phyloP scores from a whole-genome alignment of 2,329 filamentous ascomycete genomes.

The Calonectria fujianensis region DNA sequence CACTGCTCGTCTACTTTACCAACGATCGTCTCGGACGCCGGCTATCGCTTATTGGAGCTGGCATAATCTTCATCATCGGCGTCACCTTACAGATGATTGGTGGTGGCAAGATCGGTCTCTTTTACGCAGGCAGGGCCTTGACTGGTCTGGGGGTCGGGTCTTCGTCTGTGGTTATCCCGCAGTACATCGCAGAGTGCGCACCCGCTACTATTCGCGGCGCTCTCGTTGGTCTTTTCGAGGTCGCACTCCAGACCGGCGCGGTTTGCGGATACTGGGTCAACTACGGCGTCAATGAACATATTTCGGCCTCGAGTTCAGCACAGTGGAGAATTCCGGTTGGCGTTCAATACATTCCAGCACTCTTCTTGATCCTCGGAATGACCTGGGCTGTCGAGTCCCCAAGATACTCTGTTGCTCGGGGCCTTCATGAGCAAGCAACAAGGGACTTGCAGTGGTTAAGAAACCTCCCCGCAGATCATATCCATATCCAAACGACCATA shows the following conservation, averaged over 20 bases:
- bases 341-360: conserved; percentile 46
- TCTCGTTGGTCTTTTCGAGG: conserved; percentile 70
- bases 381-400: conserved; percentile 59
- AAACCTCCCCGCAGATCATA: conserved; percentile 42
- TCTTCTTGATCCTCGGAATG: conserved; percentile 53
- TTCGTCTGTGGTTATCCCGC: conserved; percentile 71
- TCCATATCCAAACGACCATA: conserved; percentile 38
- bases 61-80: conserved; percentile 69
- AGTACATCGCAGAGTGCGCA: conserved; percentile 75
- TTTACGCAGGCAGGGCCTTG: conserved; percentile 73
- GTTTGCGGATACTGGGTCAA: conserved; percentile 67
- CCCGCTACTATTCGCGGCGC: conserved; percentile 71
- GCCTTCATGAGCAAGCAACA: conserved; percentile 37
- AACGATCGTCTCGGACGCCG: conserved; percentile 74
- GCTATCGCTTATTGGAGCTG: conserved; percentile 70
- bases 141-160: conserved; percentile 71
- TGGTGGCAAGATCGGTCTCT: conserved; percentile 68
- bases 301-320: conserved; percentile 38
- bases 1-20: conserved; percentile 71
- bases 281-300: conserved; percentile 46
- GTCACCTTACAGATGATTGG: conserved; percentile 70
- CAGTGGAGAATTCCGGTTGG: conserved; percentile 67
- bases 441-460: conserved; percentile 41
- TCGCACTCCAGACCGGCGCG: conserved; percentile 71
- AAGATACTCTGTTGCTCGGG: conserved; percentile 51